Conservation (phyloP, 768 basidiomycete genomes). For the Multifurca ochricompacta region DNA sequence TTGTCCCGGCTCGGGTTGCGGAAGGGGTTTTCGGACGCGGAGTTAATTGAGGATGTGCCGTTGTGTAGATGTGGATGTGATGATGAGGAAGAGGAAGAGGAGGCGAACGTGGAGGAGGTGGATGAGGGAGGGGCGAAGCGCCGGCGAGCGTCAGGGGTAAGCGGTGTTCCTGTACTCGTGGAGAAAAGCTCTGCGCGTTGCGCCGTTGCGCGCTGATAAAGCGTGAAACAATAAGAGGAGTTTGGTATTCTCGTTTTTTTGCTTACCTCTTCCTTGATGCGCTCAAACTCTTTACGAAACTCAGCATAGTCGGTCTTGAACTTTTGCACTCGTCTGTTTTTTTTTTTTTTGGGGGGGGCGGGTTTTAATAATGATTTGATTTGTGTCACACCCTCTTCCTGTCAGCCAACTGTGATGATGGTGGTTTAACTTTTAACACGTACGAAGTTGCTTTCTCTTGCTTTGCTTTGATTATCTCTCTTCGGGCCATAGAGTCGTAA, state of each 20-base stretch:
- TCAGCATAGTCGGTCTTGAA: slow-evolving; percentile 84
- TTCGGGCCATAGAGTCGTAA: slow-evolving; percentile 92
- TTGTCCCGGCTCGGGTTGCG: slow-evolving; percentile 59
- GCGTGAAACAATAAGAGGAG: neutral
- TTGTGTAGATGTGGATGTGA: slow-evolving; percentile 16
- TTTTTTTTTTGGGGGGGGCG: neutral
- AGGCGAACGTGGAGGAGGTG: slow-evolving; percentile 6
- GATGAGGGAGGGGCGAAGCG: slow-evolving; percentile 39
- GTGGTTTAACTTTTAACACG: too few species aligned
- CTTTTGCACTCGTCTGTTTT: slow-evolving; percentile 83
- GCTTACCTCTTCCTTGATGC: slow-evolving; percentile 52
- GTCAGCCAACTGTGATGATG: too few species aligned
- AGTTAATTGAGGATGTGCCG: slow-evolving; percentile 24
- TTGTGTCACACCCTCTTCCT: too few species aligned
- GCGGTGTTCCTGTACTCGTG: slow-evolving; percentile 23
- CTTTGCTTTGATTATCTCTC: slow-evolving; percentile 94
- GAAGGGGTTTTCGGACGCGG: slow-evolving; percentile 81
- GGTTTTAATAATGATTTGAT: too few species aligned
- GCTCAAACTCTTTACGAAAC: slow-evolving; percentile 76
- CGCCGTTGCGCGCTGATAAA: slow-evolving; percentile 45
- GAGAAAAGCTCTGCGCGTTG: slow-evolving; percentile 62
- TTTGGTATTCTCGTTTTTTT: neutral
- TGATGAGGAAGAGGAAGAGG: too few species aligned
- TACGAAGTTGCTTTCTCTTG: slow-evolving; percentile 94
- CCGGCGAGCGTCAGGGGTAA: slow-evolving; percentile 44